These are phyloP conservation scores for Fusarium pseudograminearum DNA, from an alignment of 2,329 filamentous ascomycete species.

Conservation along the genomic window DNA sequence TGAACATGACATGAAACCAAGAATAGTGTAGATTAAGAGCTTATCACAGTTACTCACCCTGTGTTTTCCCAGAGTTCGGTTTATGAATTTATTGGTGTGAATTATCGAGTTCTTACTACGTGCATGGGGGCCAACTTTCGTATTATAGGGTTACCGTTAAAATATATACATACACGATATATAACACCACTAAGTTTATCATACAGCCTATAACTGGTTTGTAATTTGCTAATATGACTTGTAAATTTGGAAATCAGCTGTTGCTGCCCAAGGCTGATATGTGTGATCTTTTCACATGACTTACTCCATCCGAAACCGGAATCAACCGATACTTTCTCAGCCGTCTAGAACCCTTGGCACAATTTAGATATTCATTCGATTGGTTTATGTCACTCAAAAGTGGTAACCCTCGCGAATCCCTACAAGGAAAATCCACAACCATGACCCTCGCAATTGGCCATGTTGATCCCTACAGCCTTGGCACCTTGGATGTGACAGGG, in stretches of 20 bases:
- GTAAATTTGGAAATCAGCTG: neutral
- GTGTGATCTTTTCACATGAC: neutral
- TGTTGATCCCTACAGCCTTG: neutral
- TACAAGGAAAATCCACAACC: no score
- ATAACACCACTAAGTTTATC: fast-evolving
- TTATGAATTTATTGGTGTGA: no score
- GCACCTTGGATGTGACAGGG: neutral
- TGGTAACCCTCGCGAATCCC: neutral
- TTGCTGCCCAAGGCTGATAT: neutral
- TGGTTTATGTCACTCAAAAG: neutral
- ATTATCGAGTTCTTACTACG: no score
- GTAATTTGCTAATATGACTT: neutral
- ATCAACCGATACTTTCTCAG: neutral
- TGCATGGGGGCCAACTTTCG: no score
- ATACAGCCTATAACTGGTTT: no score
- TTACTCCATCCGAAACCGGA: neutral
- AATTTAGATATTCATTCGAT: neutral
- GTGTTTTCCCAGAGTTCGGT: fast-evolving
- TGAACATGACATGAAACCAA: no score
- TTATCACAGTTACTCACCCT: no score
- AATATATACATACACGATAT: no score
- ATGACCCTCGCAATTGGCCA: neutral
- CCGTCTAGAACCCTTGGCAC: neutral
- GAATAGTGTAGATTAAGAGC: no score
- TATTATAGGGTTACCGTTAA: no score